Percentiles rank a stretch among this genome's conserved stretches.
phyloP scores from a whole-genome alignment of 2,329 filamentous ascomycete species.

The Penicillium sp. region DNA sequence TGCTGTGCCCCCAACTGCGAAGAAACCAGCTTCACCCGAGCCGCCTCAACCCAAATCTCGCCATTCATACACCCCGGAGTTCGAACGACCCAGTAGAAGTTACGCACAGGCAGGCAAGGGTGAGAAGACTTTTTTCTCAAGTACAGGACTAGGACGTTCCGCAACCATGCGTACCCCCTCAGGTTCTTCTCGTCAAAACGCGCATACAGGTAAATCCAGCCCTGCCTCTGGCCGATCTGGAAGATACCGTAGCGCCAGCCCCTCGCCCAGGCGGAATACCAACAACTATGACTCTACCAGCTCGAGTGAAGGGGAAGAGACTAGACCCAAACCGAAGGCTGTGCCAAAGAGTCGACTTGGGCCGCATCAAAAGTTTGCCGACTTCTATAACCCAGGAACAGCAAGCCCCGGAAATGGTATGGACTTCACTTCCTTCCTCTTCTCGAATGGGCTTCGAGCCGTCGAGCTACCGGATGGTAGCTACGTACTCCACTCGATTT shows the following conservation, averaged over 20 bases:
- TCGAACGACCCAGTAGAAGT: slow-evolving; percentile 53
- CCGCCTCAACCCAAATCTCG: slow-evolving; percentile 10
- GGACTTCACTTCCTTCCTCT: slow-evolving; percentile 20
- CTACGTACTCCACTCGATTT: neutral
- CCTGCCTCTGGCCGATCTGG: slow-evolving; percentile 29
- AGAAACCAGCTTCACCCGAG: slow-evolving; percentile 41
- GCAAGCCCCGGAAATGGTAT: slow-evolving; percentile 33
- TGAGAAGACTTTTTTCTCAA: slow-evolving; percentile 57
- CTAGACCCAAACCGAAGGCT: slow-evolving; percentile 40
- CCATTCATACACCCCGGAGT: slow-evolving; percentile 34
- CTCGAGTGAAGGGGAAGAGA: slow-evolving; percentile 40
- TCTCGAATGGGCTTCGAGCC: neutral
- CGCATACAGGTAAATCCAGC: slow-evolving; percentile 39
- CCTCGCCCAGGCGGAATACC: slow-evolving; percentile 36
- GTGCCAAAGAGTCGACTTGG: slow-evolving; percentile 40
- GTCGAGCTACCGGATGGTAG: neutral
- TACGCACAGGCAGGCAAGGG: slow-evolving; percentile 53
- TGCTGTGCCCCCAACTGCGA: slow-evolving; percentile 42
- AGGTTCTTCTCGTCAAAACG: slow-evolving; percentile 32
- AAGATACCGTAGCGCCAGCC: slow-evolving; percentile 46
- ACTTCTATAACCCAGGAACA: slow-evolving; percentile 26
- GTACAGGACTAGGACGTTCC: slow-evolving; percentile 52
- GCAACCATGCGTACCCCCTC: slow-evolving; percentile 54
- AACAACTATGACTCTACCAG: slow-evolving; percentile 36
- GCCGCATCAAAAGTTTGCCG: slow-evolving; percentile 29